Evolutionary conservation across 768 basidiomycete species (phyloP).

Genomic region (Leucosporidium yakuticum): DNA sequence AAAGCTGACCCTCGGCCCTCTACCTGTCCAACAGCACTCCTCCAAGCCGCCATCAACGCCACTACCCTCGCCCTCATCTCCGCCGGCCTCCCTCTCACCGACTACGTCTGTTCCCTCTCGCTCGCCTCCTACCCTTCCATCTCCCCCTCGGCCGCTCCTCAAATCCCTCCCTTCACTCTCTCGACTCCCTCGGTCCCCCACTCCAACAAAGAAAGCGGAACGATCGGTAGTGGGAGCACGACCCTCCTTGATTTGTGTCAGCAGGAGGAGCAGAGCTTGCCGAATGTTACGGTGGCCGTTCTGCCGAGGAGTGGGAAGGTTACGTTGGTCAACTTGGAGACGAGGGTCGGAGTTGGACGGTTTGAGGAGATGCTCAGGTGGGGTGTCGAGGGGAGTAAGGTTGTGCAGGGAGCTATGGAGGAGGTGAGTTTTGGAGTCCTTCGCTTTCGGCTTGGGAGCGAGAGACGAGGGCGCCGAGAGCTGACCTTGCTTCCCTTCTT

Average conservation of each 20-base stretch:
- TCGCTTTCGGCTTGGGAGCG: too few species aligned
- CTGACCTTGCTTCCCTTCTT: background rate
- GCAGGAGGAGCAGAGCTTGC: constrained; percentile 85
- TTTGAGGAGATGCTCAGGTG: constrained; percentile 82
- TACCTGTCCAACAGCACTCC: constrained; percentile 51
- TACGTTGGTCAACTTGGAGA: constrained; percentile 87
- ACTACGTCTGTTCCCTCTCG: constrained; percentile 85
- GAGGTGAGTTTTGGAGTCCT: constrained; percentile 7
- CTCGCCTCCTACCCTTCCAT: constrained; percentile 68
- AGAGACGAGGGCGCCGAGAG: background rate
- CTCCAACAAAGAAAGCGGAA: constrained; percentile 13
- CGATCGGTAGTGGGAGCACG: constrained; percentile 44
- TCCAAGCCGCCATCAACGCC: constrained; percentile 88
- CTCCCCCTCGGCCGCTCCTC: constrained; percentile 44
- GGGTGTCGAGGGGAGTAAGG: constrained; percentile 67
- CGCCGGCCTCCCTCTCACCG: constrained; percentile 82
- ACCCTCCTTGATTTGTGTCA: constrained; percentile 81
- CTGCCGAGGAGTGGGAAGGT: constrained; percentile 67
- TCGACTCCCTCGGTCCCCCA: constrained; percentile 42
- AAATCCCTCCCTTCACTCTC: constrained; percentile 43
- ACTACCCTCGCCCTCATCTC: constrained; percentile 84
- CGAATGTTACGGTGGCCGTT: constrained; percentile 78
- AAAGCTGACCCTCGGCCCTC: background rate
- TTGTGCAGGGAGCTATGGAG: constrained; percentile 75
- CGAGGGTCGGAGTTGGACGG: constrained; percentile 81